Percentiles rank a stretch among this genome's conserved stretches.
phyloP scores from a whole-genome alignment of 345 rosid species.

The Gossypium herbaceum region DNA sequence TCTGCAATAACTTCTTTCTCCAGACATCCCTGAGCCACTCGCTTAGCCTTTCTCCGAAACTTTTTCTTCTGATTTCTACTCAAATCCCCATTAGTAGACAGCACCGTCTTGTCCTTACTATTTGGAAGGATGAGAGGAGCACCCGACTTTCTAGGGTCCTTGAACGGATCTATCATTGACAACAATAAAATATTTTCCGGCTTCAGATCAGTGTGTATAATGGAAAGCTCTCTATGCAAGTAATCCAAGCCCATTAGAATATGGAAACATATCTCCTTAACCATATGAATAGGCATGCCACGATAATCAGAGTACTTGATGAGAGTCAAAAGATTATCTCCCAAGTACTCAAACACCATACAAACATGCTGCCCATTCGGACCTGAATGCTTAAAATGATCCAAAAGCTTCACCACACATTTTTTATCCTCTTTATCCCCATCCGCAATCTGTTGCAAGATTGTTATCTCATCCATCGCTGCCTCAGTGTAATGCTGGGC shows the following conservation, averaged over 20 bases:
- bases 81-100: slow-evolving; percentile 46
- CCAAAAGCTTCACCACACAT: slow-evolving; percentile 67
- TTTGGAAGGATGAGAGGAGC: slow-evolving; percentile 40
- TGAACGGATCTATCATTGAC: slow-evolving; percentile 55
- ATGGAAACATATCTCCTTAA: slow-evolving; percentile 54
- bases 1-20: slow-evolving; percentile 41
- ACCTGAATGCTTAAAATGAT: slow-evolving; percentile 75
- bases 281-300: slow-evolving; percentile 54
- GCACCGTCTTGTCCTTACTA: slow-evolving; percentile 34
- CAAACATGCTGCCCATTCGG: slow-evolving; percentile 79
- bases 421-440: slow-evolving; percentile 57
- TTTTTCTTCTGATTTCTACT: slow-evolving; percentile 60
- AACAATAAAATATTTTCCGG: slow-evolving; percentile 62
- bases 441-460: slow-evolving; percentile 64
- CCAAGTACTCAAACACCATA: slow-evolving; percentile 76
- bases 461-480: slow-evolving; percentile 74
- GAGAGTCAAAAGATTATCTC: slow-evolving; percentile 64
- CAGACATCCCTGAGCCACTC: slow-evolving; percentile 46
- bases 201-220: slow-evolving; percentile 70
- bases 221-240: slow-evolving; percentile 70
- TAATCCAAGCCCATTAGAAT: slow-evolving; percentile 62
- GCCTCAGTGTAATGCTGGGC: slow-evolving; percentile 79
- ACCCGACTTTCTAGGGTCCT: slow-evolving; percentile 51
- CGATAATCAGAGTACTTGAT: slow-evolving; percentile 57
- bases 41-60: slow-evolving; percentile 54